Base-by-base conservation (phyloP, 768 basidiomycete genomes). In the Tephrocybe sp. region DNA sequence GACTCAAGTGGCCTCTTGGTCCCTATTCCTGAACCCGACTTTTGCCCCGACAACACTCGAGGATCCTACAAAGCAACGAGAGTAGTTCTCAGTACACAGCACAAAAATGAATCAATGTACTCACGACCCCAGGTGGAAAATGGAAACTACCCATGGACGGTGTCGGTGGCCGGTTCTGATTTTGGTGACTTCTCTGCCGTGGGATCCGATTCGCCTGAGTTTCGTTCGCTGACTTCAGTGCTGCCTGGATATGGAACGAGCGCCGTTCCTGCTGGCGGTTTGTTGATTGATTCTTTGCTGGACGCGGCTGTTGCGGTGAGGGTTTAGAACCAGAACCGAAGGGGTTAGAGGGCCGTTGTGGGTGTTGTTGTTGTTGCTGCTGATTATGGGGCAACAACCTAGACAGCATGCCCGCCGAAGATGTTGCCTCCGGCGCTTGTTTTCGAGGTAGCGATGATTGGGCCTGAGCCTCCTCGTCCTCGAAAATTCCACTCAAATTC, bases 141-240 rank as follows among this genome's bases (percentile, higher is more conserved):
- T 78, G 69, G 55, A 77, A 82, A 1, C 77, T 78, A 22, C 79
- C 79, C 50, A 72, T 65, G 2, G 77, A 70, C 19, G 70, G 71
- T 31, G 67, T 64, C 15, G 43, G 44, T 41, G 44, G 43, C 15
- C 42, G 42, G 31, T 47, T 63, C 48, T 60, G 60, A 46, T 59
- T 58, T 24, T 53, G 55, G 37, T 50, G 54, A 40, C 26, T 46
- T 48, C 49, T 30, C 18, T 19, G 47, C 22, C 44, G 26, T 44
- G 13, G 38, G 44, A 52, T 43, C 32, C 43, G 44, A 5, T 51
- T 44, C 2, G 25, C 8, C 19, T 24, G 38, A 31, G 58, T 60
- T 32, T 53, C 52, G 28, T 58, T 57, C 32, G 52, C 4, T 2
- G 19, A 31, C 24, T 30, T 53, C 13, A 35, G 32, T 21, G 27